Evolutionary conservation across 2,329 filamentous ascomycete genomes (phyloP), one percentile per base, ranked within the genome.

Genomic region (Cladosporium austrohemisphaericum): DNA sequence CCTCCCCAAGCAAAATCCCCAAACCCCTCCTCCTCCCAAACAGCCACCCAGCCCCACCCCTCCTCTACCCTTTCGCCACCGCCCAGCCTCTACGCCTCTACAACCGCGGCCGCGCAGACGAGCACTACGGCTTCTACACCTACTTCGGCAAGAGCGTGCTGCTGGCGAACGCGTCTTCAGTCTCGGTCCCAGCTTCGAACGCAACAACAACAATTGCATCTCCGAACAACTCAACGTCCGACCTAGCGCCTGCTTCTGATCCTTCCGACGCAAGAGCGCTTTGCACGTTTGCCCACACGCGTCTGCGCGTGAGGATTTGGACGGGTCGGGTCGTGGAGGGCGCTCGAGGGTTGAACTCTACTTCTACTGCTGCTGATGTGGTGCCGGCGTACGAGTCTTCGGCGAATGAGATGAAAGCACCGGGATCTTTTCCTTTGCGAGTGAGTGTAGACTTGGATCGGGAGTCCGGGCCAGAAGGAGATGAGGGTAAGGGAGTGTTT

Each of bases 71-170:
- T 0, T 74, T 79, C 6, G 80, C 86, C 0, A 70, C 75, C 1
- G 70, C 73, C 52, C 93, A 97, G 61, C 92, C 89, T 0, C 74
- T 97, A 10, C 81, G 87, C 1, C 78, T 97, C 1, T 97, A 84
- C 66, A 88, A 97, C 65, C 86, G 90, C 16, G 90, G 86, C 14
- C 74, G 86, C 22, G 72, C 78, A 2, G 85, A 84, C 0, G 92
- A 97, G 66, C 89, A 95, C 69, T 96, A 94, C 67, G 89, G 88
- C 2, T 96, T 96, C 71, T 96, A 95, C 71, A 87, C 80, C 1
- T 94, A 95, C 73, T 97, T 87, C 68, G 84, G 90, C 69, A 88
- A 90, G 56, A 86, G 85, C 7, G 88, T 95, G 55, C 95, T 92
- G 72, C 75, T 95, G 54, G 81, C 83, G 58, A 83, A 81, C 13